These are phyloP conservation scores for Volutella citrinella DNA, from an alignment of 2,329 filamentous ascomycete species.

Conservation along the genomic window DNA sequence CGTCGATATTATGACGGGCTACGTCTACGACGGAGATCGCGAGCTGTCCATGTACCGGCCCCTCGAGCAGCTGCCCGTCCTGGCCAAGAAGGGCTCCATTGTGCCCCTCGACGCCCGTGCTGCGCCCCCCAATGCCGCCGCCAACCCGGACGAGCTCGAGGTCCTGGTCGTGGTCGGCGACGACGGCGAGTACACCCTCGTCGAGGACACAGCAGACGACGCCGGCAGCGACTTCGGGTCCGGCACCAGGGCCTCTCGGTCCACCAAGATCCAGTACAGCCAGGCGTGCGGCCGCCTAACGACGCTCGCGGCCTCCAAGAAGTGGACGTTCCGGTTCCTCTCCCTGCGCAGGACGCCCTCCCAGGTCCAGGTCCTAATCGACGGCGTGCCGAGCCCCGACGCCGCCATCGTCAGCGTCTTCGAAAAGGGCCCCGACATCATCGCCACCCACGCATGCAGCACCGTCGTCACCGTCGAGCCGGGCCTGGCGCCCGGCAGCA, in stretches of 20 bases:
- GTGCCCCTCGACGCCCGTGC: constrained; percentile 59
- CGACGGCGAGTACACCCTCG: too few relatives aligned
- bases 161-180: too few relatives aligned
- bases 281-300: constrained; percentile 3
- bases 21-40: constrained; percentile 55
- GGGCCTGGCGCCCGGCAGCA: constrained; percentile 1
- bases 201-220: too few relatives aligned
- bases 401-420: constrained; percentile 3
- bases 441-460: neutral
- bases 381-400: neutral
- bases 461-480: constrained; percentile 1
- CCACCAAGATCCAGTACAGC: constrained; percentile 1
- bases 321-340: constrained; percentile 4
- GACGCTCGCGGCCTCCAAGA: neutral
- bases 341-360: constrained; percentile 1
- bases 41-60: constrained; percentile 49
- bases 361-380: neutral
- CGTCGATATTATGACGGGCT: constrained; percentile 57
- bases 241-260: too few relatives aligned
- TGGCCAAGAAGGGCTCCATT: constrained; percentile 56
- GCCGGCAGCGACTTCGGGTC: too few relatives aligned
- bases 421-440: neutral
- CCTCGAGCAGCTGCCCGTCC: constrained; percentile 48
- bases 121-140: too few relatives aligned
- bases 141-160: too few relatives aligned